phyloP scores from a whole-genome alignment of 305 asterid species.

The Andrographis paniculata region DNA sequence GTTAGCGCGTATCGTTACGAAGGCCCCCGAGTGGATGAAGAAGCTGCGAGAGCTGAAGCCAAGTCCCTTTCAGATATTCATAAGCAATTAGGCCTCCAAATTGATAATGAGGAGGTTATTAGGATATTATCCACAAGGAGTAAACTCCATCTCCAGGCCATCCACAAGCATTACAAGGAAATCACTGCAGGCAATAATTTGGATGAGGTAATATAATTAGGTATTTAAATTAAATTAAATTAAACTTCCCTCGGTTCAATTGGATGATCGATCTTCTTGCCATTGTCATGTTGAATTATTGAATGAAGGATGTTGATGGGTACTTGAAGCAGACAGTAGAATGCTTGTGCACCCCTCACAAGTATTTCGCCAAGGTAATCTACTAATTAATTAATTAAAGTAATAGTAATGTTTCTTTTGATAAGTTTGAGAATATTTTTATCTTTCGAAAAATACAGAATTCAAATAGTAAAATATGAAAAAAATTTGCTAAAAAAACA shows the following conservation, averaged over 20 bases:
- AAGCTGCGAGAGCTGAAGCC: conserved; percentile 63
- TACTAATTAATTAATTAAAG: no score
- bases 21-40: conserved; percentile 52
- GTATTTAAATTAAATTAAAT: not conserved
- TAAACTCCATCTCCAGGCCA: conserved; percentile 49
- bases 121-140: conserved; percentile 67
- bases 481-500: not conserved
- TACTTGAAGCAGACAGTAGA: conserved; percentile 43
- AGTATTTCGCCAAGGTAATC: conserved; percentile 54
- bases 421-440: no score
- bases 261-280: not conserved
- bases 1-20: conserved; percentile 72
- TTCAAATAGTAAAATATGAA: no score
- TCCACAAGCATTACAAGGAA: conserved; percentile 59
- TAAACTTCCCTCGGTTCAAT: not conserved
- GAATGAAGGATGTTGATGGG: conserved; percentile 51
- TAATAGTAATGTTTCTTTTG: not conserved
- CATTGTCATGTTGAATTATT: not conserved
- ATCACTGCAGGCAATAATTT: conserved; percentile 40
- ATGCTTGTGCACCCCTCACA: conserved; percentile 54
- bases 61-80: conserved; percentile 27
- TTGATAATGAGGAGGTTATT: conserved; percentile 46
- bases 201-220: conserved; percentile 49
- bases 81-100: no score
- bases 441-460: no score